Base-by-base conservation (phyloP, 2,329 filamentous ascomycete genomes). In the Ascochyta fabae region DNA sequence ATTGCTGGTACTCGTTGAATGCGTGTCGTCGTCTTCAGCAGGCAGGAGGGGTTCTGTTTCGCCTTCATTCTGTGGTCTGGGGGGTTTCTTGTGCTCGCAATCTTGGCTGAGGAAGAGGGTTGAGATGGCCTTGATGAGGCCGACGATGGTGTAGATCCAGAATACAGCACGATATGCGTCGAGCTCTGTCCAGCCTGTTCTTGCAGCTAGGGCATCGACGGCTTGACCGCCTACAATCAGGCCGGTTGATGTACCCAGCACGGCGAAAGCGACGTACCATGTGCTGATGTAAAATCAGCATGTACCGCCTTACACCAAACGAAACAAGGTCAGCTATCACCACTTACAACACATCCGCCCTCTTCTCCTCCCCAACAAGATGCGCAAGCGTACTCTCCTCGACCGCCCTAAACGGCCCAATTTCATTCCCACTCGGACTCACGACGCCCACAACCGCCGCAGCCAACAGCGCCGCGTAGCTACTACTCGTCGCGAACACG, bases 131-230 rank as follows among this genome's bases (percentile, higher is more conserved):
- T 80, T 80, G 47, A 76, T 31, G 15, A 72, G 54, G 0, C 78
- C 79, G 4, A 80, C 67, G 2, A 65, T 62, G 2, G 77, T 77
- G 56, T 81, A 81, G 1, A 76, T 57, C 70, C 73, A 77, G 59
- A 81, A 81, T 2, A 80, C 66, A 0, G 72, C 57, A 2, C 75
- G 72, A 41, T 77, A 80, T 0, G 76, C 72, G 29, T 72, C 72
- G 26, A 77, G 48, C 27, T 72, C 68, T 2, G 62, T 71, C 75
- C 77, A 79, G 2, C 74, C 74, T 5, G 61, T 53, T 19, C 59
- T 47, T 0, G 59, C 56, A 22, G 73, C 64, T 22, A 78, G 53
- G 1, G 45, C 45, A 35, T 78, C 71, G 39, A 78, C 72, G 1
- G 73, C 61, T 54, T 74, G 73, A 3, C 79, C 79, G 13, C 74